Percentiles rank a stretch among this genome's conserved stretches.
Conservation (phyloP, 2,329 filamentous ascomycete species). For the Fusarium equiseti region DNA sequence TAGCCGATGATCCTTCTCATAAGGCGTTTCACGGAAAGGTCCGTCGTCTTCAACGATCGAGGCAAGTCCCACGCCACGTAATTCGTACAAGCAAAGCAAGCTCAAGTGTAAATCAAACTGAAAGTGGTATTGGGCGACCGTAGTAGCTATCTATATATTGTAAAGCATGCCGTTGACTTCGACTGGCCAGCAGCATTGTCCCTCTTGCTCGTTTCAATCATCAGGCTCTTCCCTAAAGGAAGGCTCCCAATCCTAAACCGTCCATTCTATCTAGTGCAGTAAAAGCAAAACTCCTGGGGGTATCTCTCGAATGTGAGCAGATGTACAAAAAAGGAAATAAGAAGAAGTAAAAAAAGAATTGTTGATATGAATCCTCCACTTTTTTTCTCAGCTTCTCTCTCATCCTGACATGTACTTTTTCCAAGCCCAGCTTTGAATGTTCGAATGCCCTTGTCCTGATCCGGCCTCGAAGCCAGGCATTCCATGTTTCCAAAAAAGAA, state of each 20-base stretch:
- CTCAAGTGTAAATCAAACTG: slow-evolving; percentile 16
- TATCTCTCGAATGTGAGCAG: slow-evolving; percentile 48
- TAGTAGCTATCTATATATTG: slow-evolving; percentile 46
- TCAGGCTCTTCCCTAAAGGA: slow-evolving; percentile 39
- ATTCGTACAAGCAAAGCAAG: background rate
- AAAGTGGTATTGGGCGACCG: slow-evolving; percentile 44
- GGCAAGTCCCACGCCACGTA: background rate
- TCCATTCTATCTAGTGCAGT: slow-evolving; percentile 46
- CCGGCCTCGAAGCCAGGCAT: slow-evolving; percentile 8
- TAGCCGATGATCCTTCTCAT: slow-evolving; percentile 33
- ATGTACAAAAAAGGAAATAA: slow-evolving; percentile 36
- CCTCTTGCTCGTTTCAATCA: slow-evolving; percentile 49
- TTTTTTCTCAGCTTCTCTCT: slow-evolving; percentile 8
- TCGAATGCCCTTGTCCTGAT: slow-evolving; percentile 9
- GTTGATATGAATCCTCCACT: slow-evolving; percentile 19
- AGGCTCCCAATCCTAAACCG: slow-evolving; percentile 42
- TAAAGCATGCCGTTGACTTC: slow-evolving; percentile 41
- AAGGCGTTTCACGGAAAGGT: slow-evolving; percentile 34
- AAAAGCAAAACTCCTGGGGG: slow-evolving; percentile 44
- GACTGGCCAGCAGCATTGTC: slow-evolving; percentile 48
- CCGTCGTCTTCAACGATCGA: slow-evolving; percentile 1
- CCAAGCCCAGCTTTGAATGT: slow-evolving; percentile 25
- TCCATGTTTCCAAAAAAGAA: slow-evolving; percentile 30
- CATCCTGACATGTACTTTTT: slow-evolving; percentile 27
- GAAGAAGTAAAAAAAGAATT: slow-evolving; percentile 18